A percentile compares a stretch with the other conserved stretches of the same genome.
phyloP scores from a whole-genome alignment of 2,329 filamentous ascomycete genomes.

The Aaosphaeria pasadenensis region DNA sequence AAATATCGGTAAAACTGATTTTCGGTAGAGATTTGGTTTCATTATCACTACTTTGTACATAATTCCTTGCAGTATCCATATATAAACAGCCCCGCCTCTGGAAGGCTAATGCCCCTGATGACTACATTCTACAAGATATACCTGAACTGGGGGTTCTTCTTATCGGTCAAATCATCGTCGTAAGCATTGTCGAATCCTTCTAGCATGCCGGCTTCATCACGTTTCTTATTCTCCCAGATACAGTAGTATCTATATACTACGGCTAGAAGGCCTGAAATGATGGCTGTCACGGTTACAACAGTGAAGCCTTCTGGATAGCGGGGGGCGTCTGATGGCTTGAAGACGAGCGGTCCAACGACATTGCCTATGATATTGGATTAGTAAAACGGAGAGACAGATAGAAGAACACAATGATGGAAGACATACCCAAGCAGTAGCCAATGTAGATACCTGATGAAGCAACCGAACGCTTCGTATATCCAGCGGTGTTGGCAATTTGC shows the following conservation, averaged over 20 bases:
- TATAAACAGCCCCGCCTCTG: no score
- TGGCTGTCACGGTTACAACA: constrained; percentile 35
- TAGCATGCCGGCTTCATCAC: constrained; percentile 39
- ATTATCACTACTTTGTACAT: no score
- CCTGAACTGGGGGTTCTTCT: constrained; percentile 9
- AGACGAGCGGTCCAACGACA: constrained; percentile 30
- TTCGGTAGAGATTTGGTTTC: no score
- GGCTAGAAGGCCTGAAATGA: constrained; percentile 33
- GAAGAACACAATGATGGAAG: neutral
- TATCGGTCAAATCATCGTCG: constrained; percentile 51
- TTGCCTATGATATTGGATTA: constrained; percentile 19
- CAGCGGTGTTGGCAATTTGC: constrained; percentile 51
- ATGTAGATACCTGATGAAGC: constrained; percentile 50
- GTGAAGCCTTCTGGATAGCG: constrained; percentile 40
- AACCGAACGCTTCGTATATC: constrained; percentile 51
- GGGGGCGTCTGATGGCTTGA: constrained; percentile 11
- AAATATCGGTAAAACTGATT: no score
- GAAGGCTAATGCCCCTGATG: neutral
- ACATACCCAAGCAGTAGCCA: constrained; percentile 45
- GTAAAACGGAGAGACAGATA: no score
- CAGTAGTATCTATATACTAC: constrained; percentile 46
- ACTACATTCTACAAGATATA: neutral
- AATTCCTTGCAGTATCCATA: no score
- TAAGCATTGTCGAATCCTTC: constrained; percentile 53
- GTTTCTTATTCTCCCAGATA: constrained; percentile 42